Evolutionary conservation across 1,284 basidiomycete species (phyloP).

Genomic region (Apiotrichum veenhuisii): DNA sequence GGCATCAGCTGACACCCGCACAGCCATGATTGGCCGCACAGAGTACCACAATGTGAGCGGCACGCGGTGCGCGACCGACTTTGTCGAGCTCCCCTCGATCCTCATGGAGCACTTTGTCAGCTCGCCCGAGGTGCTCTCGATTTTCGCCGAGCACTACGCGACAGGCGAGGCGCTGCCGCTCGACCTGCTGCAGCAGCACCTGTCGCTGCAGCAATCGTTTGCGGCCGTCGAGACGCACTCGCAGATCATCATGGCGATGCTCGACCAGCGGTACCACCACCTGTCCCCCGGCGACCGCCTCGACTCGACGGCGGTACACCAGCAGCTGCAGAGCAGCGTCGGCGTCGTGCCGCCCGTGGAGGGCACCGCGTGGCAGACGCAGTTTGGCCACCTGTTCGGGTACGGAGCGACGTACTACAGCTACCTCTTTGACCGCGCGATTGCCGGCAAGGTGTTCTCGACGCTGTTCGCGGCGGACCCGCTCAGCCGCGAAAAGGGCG

Average conservation of each 20-base stretch:
- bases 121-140: constrained; percentile 73
- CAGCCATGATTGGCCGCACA: constrained; percentile 92
- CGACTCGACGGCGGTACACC: constrained; percentile 66
- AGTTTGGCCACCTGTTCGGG: constrained; percentile 92
- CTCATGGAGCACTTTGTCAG: constrained; percentile 95
- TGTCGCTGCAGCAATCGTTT: constrained; percentile 49
- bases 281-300: constrained; percentile 54
- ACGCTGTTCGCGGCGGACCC: constrained; percentile 67
- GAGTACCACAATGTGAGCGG: constrained; percentile 98
- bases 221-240: constrained; percentile 72
- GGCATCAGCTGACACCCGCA: background rate
- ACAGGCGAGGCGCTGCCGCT: constrained; percentile 67
- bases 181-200: constrained; percentile 54
- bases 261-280: constrained; percentile 92
- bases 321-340: constrained; percentile 62
- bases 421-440: constrained; percentile 92
- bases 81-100: constrained; percentile 96
- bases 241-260: constrained; percentile 81
- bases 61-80: constrained; percentile 97
- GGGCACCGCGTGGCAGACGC: constrained; percentile 86
- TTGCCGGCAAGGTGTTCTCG: constrained; percentile 83
- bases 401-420: constrained; percentile 98
- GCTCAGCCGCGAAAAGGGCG: constrained; percentile 64
- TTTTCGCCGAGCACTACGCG: constrained; percentile 62
- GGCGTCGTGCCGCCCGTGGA: constrained; percentile 76